Base-by-base conservation (phyloP, 495 filamentous ascomycete species). In the Haplographium delicatum region DNA sequence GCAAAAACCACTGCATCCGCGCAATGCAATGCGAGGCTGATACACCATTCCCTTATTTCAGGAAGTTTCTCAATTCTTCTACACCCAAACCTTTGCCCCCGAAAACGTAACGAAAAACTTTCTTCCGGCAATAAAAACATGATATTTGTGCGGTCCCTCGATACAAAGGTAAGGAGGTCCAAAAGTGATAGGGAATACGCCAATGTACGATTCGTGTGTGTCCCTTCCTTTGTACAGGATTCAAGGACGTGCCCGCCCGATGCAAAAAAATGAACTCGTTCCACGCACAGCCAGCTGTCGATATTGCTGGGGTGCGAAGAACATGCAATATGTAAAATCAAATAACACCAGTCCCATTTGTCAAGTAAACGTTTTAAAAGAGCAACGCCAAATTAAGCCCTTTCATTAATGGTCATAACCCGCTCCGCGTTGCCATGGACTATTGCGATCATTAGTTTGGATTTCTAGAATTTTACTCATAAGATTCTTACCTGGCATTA, bases 391-490 rank as follows among this genome's bases (percentile, higher is more conserved):
- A 19, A 51, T 54, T 35, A 57, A 55, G 51, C 38, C 37, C 47
- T 34, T 44, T 54, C 53, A 61, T 61, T 57, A 62, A 51, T 59
- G 56, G 23, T 79, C 75, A 56, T 79, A 79, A 43, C 75, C 75
- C 19, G 75, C 75, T 38, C 75, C 75, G 49, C 73, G 68, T 61
- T 79, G 74, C 75, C 75, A 79, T 22, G 68, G 67, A 56, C 74
- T 78, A 42, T 10, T 31, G 5, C 44, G 46, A n/a, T n/a, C 53
- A 53, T 63, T 60, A 67, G 60, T 27, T 51, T 56, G 5, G 47
- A 15, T 20, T 34, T 6, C 1, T 31, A 20, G 20, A 31, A 23
- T 26, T 19, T 9, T 18, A n/a, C 15, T 27, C 38, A n/a, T 6
- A 23, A 47, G 23, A 16, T 44, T n/a, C 69, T 67, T 66, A 79